phyloP scores from a whole-genome alignment of 1,284 basidiomycete species.

The Ceratobasidium sp. region DNA sequence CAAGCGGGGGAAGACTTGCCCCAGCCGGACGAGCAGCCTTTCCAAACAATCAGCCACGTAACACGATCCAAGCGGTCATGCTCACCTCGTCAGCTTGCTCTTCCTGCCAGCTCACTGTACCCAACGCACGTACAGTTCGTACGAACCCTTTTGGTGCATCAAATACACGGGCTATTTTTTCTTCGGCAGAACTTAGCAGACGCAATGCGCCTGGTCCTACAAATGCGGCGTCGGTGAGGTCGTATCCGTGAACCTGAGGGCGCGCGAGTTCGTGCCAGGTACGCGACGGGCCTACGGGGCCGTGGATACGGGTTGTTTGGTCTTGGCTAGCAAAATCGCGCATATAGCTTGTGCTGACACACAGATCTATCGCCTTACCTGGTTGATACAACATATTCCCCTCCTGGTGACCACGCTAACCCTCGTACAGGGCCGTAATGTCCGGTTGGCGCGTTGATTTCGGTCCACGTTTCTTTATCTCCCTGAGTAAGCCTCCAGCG shows the following conservation, averaged over 20 bases:
- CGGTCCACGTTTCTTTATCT: constrained; percentile 65
- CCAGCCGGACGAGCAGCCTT: constrained; percentile 59
- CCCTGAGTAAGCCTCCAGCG: constrained; percentile 63
- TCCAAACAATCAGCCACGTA: not conserved
- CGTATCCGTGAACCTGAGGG: constrained; percentile 95
- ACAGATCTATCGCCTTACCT: constrained; percentile 59
- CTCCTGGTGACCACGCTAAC: constrained; percentile 82
- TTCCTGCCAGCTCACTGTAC: constrained; percentile 40
- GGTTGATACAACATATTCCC: constrained; percentile 82
- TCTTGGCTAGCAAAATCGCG: constrained; percentile 63
- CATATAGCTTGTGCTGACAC: not conserved
- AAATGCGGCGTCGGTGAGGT: constrained; percentile 81
- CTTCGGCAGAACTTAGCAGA: constrained; percentile 88
- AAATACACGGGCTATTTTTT: constrained; percentile 90
- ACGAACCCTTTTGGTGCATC: constrained; percentile 85
- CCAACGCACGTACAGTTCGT: constrained; percentile 58
- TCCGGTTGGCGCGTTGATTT: constrained; percentile 78
- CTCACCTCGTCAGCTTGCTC: constrained; percentile 27
- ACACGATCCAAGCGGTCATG: not conserved
- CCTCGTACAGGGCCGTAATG: constrained; percentile 80
- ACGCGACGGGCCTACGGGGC: constrained; percentile 50
- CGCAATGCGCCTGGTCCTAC: constrained; percentile 65
- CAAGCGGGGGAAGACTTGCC: constrained; percentile 77
- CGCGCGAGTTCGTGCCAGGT: constrained; percentile 87
- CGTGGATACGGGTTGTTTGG: constrained; percentile 89